phyloP scores from a whole-genome alignment of 1,284 basidiomycete species.

The Cystobasidium slooffiae region DNA sequence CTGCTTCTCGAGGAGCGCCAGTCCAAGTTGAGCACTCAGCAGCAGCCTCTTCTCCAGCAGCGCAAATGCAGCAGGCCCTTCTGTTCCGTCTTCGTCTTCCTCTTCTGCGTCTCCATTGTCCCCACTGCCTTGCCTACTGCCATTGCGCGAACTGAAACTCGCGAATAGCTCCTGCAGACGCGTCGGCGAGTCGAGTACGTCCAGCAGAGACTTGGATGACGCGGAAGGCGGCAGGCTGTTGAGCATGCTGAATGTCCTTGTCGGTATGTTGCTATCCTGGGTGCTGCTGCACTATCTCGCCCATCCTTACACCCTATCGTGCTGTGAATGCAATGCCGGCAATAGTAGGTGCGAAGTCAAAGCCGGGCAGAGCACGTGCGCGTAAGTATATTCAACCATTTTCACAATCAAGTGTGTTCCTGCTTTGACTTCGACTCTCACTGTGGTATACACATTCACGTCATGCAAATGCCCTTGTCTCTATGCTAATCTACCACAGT shows the following conservation, averaged over 20 bases:
- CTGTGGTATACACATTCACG: too few relatives aligned
- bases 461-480: too few relatives aligned
- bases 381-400: too few relatives aligned
- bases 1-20: conserved; percentile 72
- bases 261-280: too few relatives aligned
- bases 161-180: conserved; percentile 39
- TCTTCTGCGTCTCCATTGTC: neutral
- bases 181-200: conserved; percentile 34
- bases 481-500: too few relatives aligned
- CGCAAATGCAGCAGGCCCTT: conserved; percentile 7
- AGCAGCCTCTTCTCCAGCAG: conserved; percentile 48
- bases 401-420: too few relatives aligned
- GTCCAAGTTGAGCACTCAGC: conserved; percentile 69
- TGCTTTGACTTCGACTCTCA: too few relatives aligned
- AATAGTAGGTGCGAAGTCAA: too few relatives aligned
- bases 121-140: neutral
- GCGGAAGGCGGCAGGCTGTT: conserved; percentile 27
- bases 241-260: neutral
- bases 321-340: too few relatives aligned
- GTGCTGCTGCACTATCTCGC: too few relatives aligned
- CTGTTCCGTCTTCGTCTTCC: neutral
- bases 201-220: conserved; percentile 39
- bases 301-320: too few relatives aligned
- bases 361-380: too few relatives aligned
- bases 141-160: conserved; percentile 24